Base-by-base conservation (phyloP, 495 filamentous ascomycete genomes). In the Niebla homalea region DNA sequence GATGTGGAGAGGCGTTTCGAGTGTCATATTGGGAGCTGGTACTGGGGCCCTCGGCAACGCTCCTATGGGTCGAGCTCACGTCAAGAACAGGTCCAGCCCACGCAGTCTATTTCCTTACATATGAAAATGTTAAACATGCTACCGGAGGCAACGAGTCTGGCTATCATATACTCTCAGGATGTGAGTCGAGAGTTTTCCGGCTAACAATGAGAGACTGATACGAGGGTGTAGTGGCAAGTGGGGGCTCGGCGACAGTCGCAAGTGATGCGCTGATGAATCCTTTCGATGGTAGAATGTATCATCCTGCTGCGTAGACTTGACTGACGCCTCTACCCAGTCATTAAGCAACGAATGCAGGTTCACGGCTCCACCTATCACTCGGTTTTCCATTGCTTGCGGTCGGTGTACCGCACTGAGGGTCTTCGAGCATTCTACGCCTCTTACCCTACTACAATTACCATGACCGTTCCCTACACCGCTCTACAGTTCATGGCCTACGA, bases 311-410 rank as follows among this genome's bases (percentile, higher is more conserved):
- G 19, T 40, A 16, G 26, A 14, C 16, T 5, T 14, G 10, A 35
- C 62, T 65, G 46, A 67, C 49, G 38, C 25, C 37, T 40, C 2
- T 22, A 25, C 51, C 11, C 59, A 95, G 92, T 99, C 29, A 92
- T 99, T 73, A 99, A 99, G 69, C 92, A 99, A 65, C 84, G 92
- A 44, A 99, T 99, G 92, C 92, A 99, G 63, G 83, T 99, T 48
- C 87, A 95, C 56, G 83, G 89, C 53, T 97, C 93, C n/a, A 75
- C 81, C 38, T 93, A 96, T 68, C 82, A 79, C 59, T 85, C 80
- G 8, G 79, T 96, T 62, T 58, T 70, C 36, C 83, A 95, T 62
- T 99, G 92, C 72, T 88, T 89, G 29, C 77, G 72, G 60, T 78
- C 84, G 44, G 81, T 97, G 45, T 96, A 94, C 70, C 78, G 72